Conservation (phyloP, 2,329 filamentous ascomycete genomes). For the Orbilia quercus region DNA sequence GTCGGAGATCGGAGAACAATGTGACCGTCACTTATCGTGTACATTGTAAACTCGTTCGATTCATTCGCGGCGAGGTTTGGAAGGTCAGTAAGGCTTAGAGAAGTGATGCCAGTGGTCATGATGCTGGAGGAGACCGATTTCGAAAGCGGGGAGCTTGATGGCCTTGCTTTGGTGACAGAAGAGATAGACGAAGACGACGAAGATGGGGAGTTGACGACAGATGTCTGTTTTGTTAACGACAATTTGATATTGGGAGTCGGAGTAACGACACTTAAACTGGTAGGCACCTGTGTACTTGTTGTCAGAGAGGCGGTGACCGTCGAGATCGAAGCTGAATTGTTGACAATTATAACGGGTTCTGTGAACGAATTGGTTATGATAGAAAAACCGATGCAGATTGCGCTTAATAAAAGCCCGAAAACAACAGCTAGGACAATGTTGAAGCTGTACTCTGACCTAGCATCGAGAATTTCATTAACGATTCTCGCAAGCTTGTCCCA, state of each 20-base stretch:
- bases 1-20: constrained; percentile 68
- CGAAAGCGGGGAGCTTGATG: constrained; percentile 7
- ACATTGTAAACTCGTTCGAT: constrained; percentile 66
- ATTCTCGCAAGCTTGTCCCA: constrained; percentile 28
- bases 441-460: constrained; percentile 5
- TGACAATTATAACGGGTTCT: background rate
- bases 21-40: constrained; percentile 68
- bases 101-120: constrained; percentile 45
- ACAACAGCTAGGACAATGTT: constrained; percentile 10
- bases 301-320: constrained; percentile 16
- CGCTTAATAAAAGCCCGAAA: constrained; percentile 23
- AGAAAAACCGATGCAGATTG: constrained; percentile 32
- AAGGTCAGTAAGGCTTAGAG: constrained; percentile 46
- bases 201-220: background rate
- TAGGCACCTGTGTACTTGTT: constrained; percentile 12
- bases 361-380: constrained; percentile 16
- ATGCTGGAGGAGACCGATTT: constrained; percentile 34
- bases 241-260: constrained; percentile 33
- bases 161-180: constrained; percentile 3
- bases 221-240: constrained; percentile 32
- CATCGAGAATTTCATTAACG: constrained; percentile 26
- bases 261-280: constrained; percentile 23
- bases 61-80: constrained; percentile 58
- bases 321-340: constrained; percentile 2
- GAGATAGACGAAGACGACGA: constrained; percentile 20